phyloP scores from a whole-genome alignment of 768 basidiomycete species.

The Candolleomyces aberdarensis region DNA sequence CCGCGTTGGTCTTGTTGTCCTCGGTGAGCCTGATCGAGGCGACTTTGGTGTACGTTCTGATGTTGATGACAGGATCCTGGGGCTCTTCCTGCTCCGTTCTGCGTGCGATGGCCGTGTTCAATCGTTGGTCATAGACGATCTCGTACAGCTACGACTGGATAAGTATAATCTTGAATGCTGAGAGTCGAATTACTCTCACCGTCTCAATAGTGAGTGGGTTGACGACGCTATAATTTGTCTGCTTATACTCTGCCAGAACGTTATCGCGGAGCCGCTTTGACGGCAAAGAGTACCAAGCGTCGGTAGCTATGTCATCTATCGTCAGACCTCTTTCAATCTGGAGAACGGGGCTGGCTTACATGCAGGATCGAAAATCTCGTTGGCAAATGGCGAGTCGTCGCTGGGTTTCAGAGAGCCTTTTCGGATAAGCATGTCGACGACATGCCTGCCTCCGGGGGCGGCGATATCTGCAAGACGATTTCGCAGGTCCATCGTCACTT shows the following conservation, averaged over 20 bases:
- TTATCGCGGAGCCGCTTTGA: conserved; percentile 31
- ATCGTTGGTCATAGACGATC: conserved; percentile 46
- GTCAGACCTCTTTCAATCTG: neutral
- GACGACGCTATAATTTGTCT: conserved; percentile 53
- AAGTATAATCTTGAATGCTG: neutral
- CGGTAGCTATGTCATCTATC: conserved; percentile 29
- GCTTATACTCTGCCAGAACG: conserved; percentile 41
- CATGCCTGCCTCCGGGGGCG: conserved; percentile 24
- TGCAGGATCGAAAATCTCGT: conserved; percentile 53
- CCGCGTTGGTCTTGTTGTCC: neutral
- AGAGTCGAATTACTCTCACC: conserved; percentile 19
- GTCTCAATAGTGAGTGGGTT: conserved; percentile 44
- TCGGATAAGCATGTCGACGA: conserved; percentile 49
- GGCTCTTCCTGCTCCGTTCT: conserved; percentile 22
- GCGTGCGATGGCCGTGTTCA: conserved; percentile 39
- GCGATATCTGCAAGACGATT: conserved; percentile 33
- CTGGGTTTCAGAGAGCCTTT: conserved; percentile 48
- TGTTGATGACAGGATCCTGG: conserved; percentile 29
- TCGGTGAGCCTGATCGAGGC: conserved; percentile 24
- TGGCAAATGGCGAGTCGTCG: conserved; percentile 51
- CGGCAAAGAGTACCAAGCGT: conserved; percentile 35
- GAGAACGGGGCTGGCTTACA: conserved; percentile 24
- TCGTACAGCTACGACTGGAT: conserved; percentile 41
- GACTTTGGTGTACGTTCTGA: conserved; percentile 35
- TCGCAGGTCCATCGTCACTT: conserved; percentile 44